Conservation (phyloP, 306 rosid species). For the Herpetospermum pedunculosum region DNA sequence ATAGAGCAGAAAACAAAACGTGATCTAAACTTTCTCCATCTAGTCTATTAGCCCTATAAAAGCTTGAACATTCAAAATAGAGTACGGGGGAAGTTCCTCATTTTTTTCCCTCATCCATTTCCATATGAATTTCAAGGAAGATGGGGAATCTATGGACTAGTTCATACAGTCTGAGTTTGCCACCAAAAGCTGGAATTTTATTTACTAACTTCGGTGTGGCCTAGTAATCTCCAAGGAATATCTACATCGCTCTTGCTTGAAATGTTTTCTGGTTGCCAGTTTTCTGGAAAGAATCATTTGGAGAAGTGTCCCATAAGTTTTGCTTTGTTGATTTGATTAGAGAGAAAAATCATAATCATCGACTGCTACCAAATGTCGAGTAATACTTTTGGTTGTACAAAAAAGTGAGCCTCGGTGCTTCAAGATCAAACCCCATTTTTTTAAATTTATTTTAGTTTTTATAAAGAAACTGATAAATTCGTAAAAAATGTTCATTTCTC, state of each 20-base stretch:
- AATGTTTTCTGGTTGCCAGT: not conserved
- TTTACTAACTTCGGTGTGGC: not conserved
- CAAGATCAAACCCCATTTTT: too few species aligned
- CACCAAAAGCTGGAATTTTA: not conserved
- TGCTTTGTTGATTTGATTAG: not conserved
- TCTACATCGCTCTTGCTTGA: not conserved
- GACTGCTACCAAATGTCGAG: not conserved
- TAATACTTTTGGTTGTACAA: not conserved
- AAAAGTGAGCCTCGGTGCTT: too few species aligned
- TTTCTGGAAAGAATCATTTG: too few species aligned
- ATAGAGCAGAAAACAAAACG: too few species aligned
- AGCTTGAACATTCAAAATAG: not conserved
- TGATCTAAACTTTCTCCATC: too few species aligned
- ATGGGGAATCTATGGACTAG: not conserved
- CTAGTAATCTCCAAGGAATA: not conserved
- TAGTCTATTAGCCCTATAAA: not conserved
- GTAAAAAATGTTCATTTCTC: not conserved
- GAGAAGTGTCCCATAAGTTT: not conserved
- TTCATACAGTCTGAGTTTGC: not conserved
- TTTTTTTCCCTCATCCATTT: not conserved
- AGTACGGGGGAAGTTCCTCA: not conserved
- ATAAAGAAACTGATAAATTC: not conserved
- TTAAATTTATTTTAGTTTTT: too few species aligned
- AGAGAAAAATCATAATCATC: not conserved
- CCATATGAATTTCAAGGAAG: not conserved